phyloP scores from a whole-genome alignment of 2,329 filamentous ascomycete species.

The Aureobasidium sp. region DNA sequence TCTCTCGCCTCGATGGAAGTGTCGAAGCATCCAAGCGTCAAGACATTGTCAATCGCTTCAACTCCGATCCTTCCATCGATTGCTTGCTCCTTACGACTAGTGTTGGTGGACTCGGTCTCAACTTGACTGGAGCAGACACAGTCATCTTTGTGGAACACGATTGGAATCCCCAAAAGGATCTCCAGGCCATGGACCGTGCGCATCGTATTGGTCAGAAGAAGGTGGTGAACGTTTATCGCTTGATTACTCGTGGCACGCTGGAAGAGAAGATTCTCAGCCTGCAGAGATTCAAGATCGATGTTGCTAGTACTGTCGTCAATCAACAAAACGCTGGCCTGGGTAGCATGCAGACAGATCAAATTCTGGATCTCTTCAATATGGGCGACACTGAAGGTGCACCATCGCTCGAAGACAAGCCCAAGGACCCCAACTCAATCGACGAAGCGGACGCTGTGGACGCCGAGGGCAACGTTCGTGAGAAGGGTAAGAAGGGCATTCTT shows the following conservation, averaged over 20 bases:
- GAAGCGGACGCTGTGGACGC: constrained; percentile 66
- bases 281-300: constrained; percentile 98
- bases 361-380: constrained; percentile 91
- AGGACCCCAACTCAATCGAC: constrained; percentile 61
- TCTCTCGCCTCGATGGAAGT: constrained; percentile 83
- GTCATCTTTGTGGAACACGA: constrained; percentile 99
- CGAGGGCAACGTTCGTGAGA: constrained; percentile 82
- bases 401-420: constrained; percentile 20
- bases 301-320: constrained; percentile 95
- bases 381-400: constrained; percentile 55
- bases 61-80: constrained; percentile 94
- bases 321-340: constrained; percentile 93
- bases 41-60: constrained; percentile 98
- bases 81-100: constrained; percentile 88
- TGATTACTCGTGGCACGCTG: constrained; percentile 89
- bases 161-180: constrained; percentile 98
- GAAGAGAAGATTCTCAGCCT: constrained; percentile 97
- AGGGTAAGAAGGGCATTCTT: constrained; percentile 92
- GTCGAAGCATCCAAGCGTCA: constrained; percentile 91
- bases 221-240: constrained; percentile 96
- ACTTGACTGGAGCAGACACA: constrained; percentile 92
- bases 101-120: constrained; percentile 88
- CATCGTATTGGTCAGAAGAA: constrained; percentile 99
- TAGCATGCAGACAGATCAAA: constrained; percentile 98
- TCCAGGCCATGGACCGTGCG: constrained; percentile 97